A percentile compares a stretch with the other conserved stretches of the same genome.
Conservation (phyloP, 2,329 filamentous ascomycete species). For the Nothopassalora personata region DNA sequence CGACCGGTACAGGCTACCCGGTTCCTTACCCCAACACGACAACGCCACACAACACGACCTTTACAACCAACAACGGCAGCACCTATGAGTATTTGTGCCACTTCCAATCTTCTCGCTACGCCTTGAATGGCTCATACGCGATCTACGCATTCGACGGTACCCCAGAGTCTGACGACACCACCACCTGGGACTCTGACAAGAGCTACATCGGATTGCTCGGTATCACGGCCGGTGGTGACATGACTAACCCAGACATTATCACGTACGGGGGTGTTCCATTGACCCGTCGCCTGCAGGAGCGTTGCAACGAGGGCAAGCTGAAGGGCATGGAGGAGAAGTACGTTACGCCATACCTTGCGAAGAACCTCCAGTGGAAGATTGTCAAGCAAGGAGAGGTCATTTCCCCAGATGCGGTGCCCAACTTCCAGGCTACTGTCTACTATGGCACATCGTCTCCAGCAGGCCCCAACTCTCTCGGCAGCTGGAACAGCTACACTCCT, state of each 20-base stretch:
- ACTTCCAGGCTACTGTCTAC: conserved; percentile 38
- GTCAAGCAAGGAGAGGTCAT: conserved; percentile 31
- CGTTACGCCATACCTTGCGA: conserved; percentile 28
- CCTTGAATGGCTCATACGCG: conserved; percentile 55
- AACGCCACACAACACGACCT: conserved; percentile 3
- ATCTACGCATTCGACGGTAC: conserved; percentile 64
- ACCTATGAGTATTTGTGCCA: conserved; percentile 66
- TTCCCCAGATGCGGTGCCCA: conserved; percentile 29
- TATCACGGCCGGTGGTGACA: conserved; percentile 34
- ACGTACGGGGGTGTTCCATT: conserved; percentile 42
- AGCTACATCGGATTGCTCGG: conserved; percentile 58
- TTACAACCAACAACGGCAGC: conserved; percentile 34
- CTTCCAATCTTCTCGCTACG: conserved; percentile 56
- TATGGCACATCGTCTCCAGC: conserved; percentile 32
- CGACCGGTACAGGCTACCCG: not conserved
- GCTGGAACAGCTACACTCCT: conserved; percentile 22
- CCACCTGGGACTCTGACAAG: conserved; percentile 47
- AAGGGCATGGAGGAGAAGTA: conserved; percentile 22
- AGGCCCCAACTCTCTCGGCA: conserved; percentile 16
- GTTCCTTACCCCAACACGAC: conserved; percentile 1
- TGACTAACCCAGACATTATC: conserved; percentile 23
- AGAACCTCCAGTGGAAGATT: conserved; percentile 34
- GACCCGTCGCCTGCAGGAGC: conserved; percentile 37
- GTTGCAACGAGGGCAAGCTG: conserved; percentile 30
- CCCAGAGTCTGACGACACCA: conserved; percentile 36